These are phyloP conservation scores for Symbiotaphrina buchneri DNA, from an alignment of 495 filamentous ascomycete species.

Conservation along the genomic window DNA sequence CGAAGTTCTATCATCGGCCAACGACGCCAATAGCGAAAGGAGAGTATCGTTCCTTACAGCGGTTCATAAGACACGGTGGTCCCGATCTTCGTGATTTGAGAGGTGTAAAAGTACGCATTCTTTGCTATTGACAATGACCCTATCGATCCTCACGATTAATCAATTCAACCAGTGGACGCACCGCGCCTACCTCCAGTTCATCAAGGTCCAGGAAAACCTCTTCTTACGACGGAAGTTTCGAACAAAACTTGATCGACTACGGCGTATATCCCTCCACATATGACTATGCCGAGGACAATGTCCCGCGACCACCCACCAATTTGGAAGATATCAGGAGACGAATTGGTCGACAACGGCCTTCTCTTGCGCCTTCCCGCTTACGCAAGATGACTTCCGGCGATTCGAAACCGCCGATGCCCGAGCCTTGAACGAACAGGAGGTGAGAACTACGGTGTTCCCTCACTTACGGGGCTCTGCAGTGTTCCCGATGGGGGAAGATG, in stretches of 20 bases:
- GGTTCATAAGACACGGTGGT: conserved; percentile 11
- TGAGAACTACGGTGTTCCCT: conserved; percentile 13
- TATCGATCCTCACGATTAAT: too few species aligned
- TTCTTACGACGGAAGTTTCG: conserved; percentile 13
- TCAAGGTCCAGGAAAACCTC: conserved; percentile 5
- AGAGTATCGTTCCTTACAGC: conserved; percentile 1
- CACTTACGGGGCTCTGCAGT: conserved; percentile 11
- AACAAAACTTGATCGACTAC: conserved; percentile 14
- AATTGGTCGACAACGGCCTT: conserved; percentile 11
- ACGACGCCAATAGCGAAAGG: not conserved
- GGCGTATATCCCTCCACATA: conserved; percentile 11
- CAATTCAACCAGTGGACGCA: too few species aligned
- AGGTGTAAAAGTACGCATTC: conserved; percentile 6
- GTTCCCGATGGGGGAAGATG: conserved; percentile 8
- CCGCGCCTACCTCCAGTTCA: too few species aligned
- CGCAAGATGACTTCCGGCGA: conserved; percentile 10
- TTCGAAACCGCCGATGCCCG: conserved; percentile 9
- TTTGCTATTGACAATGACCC: too few species aligned
- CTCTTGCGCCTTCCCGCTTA: conserved; percentile 18
- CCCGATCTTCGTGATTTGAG: conserved; percentile 8
- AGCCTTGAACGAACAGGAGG: conserved; percentile 13
- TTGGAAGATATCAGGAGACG: conserved; percentile 10
- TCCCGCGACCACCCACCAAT: conserved; percentile 8
- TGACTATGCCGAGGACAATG: conserved; percentile 4
- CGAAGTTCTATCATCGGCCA: not conserved